A percentile compares a stretch with the other conserved stretches of the same genome.
Evolutionary conservation across 1,284 basidiomycete species (phyloP).

Genomic region (Ustilago curta): DNA sequence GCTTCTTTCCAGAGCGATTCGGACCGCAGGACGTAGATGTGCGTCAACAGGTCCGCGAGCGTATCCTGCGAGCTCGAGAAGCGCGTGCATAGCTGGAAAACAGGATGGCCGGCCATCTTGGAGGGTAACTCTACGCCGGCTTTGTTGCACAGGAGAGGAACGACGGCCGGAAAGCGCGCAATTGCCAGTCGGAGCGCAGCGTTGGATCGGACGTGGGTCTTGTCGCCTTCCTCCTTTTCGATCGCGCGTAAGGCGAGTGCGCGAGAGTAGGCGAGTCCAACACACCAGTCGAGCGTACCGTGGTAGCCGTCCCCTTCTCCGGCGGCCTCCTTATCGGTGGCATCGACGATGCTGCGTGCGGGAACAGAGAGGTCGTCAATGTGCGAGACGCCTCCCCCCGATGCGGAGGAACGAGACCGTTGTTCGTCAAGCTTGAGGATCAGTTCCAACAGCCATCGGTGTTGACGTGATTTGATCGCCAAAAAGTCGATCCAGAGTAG

Average conservation of each 20-base stretch:
- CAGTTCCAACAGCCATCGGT: conserved; percentile 61
- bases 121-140: conserved; percentile 47
- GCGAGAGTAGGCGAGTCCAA: conserved; percentile 57
- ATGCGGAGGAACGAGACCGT: conserved; percentile 11
- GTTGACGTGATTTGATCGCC: conserved; percentile 62
- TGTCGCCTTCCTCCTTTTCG: conserved; percentile 59
- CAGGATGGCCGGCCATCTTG: conserved; percentile 26
- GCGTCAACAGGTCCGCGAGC: conserved; percentile 56
- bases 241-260: conserved; percentile 58
- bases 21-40: conserved; percentile 62
- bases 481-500: conserved; percentile 68
- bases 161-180: conserved; percentile 55
- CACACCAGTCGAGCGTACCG: conserved; percentile 65
- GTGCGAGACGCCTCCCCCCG: conserved; percentile 13
- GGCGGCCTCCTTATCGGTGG: conserved; percentile 31
- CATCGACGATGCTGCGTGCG: conserved; percentile 53
- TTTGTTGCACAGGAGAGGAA: conserved; percentile 61
- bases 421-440: conserved; percentile 53
- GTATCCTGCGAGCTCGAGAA: conserved; percentile 29
- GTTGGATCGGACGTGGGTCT: conserved; percentile 28
- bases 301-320: conserved; percentile 32
- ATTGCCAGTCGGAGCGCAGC: conserved; percentile 60
- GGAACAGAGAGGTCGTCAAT: conserved; percentile 36
- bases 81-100: conserved; percentile 27
- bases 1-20: conserved; percentile 66